phyloP scores from a whole-genome alignment of 2,329 filamentous ascomycete genomes.

The Colletotrichum sp. region DNA sequence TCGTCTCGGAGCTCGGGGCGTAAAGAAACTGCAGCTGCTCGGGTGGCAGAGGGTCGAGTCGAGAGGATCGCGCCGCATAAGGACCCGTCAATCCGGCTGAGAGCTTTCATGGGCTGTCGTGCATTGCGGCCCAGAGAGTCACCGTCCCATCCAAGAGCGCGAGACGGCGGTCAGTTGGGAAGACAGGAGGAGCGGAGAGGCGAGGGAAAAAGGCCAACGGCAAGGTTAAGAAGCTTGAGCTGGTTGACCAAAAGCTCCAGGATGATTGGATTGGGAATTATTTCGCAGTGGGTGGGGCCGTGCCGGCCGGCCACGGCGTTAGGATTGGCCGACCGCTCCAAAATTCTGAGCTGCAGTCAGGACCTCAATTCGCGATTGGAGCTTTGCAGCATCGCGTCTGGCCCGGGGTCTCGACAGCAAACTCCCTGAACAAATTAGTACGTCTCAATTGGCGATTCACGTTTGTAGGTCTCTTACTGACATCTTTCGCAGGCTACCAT shows the following conservation, averaged over 20 bases:
- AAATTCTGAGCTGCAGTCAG: conserved; percentile 15
- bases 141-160: conserved; percentile 15
- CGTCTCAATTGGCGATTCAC: not conserved
- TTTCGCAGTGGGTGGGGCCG: conserved; percentile 18
- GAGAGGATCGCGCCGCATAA: conserved; percentile 61
- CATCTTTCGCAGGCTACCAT: conserved; percentile 29
- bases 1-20: conserved; percentile 6
- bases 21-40: conserved; percentile 10
- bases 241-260: conserved; percentile 10
- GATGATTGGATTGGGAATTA: conserved; percentile 12
- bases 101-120: conserved; percentile 65
- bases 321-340: conserved; percentile 23
- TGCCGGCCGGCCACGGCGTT: conserved; percentile 4
- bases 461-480: not conserved
- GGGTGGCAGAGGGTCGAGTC: conserved; percentile 40
- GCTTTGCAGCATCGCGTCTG: not conserved
- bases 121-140: conserved; percentile 38
- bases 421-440: not conserved
- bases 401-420: not conserved
- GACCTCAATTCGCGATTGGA: not conserved
- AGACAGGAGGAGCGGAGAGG: not conserved
- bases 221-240: conserved; percentile 1
- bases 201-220: not conserved
- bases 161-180: not conserved
- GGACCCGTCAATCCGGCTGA: conserved; percentile 64